Conservation (phyloP, 2,329 filamentous ascomycete species). For the Arthrobotrys musiformis region DNA sequence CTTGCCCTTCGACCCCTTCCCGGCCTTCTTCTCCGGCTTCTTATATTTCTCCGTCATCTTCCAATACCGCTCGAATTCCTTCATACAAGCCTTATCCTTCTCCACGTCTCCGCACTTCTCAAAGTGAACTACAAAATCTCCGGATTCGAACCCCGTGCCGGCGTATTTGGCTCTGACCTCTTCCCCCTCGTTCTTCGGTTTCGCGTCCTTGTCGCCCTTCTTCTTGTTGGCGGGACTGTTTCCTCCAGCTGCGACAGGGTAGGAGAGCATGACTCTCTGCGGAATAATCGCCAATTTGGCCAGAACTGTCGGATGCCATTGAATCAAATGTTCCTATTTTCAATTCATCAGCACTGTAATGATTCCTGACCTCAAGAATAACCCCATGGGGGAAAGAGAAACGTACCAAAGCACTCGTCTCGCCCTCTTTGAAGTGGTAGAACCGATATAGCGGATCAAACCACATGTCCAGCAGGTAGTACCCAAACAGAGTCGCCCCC, state of each 20-base stretch:
- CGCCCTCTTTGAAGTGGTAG: conserved; percentile 94
- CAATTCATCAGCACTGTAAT: conserved; percentile 16
- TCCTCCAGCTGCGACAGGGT: conserved; percentile 62
- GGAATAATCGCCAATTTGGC: conserved; percentile 90
- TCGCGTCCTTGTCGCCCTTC: conserved; percentile 62
- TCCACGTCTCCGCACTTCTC: conserved; percentile 72
- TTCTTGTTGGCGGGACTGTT: conserved; percentile 40
- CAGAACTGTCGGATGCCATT: conserved; percentile 97
- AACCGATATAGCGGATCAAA: conserved; percentile 91
- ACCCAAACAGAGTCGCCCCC: conserved; percentile 37
- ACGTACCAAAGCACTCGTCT: conserved; percentile 86
- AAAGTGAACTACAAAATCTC: conserved; percentile 85
- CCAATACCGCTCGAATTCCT: conserved; percentile 73
- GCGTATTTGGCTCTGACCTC: conserved; percentile 37
- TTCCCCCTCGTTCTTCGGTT: conserved; percentile 62
- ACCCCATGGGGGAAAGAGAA: not conserved
- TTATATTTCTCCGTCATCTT: conserved; percentile 56
- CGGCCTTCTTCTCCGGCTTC: conserved; percentile 50
- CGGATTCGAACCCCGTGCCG: conserved; percentile 75
- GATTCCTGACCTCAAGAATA: conserved; percentile 14
- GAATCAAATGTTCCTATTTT: conserved; percentile 82
- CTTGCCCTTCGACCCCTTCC: conserved; percentile 12
- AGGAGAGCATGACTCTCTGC: conserved; percentile 83
- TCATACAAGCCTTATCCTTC: conserved; percentile 72
- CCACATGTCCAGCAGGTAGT: conserved; percentile 85